Evolutionary conservation across 2,329 filamentous ascomycete genomes (phyloP).

Genomic region (Sporothrix dimorphospora): DNA sequence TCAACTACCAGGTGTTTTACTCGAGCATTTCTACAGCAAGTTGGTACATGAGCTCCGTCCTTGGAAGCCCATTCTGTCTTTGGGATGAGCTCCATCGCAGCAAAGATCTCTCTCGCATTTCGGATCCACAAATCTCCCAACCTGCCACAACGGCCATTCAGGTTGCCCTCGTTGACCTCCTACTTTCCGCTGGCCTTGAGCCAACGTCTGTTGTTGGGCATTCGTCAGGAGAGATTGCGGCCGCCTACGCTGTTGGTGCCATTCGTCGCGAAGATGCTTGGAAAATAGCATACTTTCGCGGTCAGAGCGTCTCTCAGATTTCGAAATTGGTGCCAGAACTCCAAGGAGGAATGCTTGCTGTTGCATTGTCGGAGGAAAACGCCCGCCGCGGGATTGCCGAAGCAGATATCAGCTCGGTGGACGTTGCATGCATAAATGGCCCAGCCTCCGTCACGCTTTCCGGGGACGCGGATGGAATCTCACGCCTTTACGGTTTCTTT

Average conservation of each 20-base stretch:
- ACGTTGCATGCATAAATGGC: conserved; percentile 44
- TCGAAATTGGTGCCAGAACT: conserved; percentile 26
- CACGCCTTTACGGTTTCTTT: conserved; percentile 29
- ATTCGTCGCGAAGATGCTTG: conserved; percentile 39
- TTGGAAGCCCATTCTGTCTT: conserved; percentile 38
- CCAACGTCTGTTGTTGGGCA: conserved; percentile 42
- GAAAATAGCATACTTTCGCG: conserved; percentile 42
- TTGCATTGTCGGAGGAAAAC: conserved; percentile 45
- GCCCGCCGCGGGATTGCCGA: conserved; percentile 37
- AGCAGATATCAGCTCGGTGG: conserved; percentile 34
- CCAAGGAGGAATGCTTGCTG: conserved; percentile 53
- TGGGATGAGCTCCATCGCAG: conserved; percentile 30
- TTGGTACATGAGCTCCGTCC: conserved; percentile 35
- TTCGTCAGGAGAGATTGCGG: conserved; percentile 46
- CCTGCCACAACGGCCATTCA: conserved; percentile 43
- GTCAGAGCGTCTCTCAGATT: conserved; percentile 38
- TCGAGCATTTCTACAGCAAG: conserved; percentile 39
- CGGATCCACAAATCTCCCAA: conserved; percentile 39
- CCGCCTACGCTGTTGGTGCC: conserved; percentile 41
- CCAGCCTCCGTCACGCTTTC: conserved; percentile 44
- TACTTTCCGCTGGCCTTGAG: conserved; percentile 37
- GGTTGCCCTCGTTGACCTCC: conserved; percentile 42
- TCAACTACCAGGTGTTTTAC: conserved; percentile 38
- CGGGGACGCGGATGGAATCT: conserved; percentile 33
- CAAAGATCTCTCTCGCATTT: conserved; percentile 34